phyloP scores from a whole-genome alignment of 176 grass and related monocot species.

The Aegilops tauschii region DNA sequence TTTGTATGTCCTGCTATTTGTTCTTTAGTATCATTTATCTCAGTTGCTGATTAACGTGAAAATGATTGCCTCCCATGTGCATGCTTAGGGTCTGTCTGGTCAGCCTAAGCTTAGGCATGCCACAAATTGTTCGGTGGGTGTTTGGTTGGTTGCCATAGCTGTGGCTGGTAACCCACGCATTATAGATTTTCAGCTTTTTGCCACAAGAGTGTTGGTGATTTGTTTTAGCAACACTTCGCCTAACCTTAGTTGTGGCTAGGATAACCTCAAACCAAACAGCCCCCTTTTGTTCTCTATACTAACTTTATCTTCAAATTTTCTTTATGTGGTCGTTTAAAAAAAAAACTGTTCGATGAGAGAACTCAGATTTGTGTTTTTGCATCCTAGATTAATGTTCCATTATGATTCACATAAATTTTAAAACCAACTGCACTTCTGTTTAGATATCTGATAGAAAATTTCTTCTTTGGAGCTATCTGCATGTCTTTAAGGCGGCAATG shows the following conservation, averaged over 20 bases:
- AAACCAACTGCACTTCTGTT: conserved; percentile 8
- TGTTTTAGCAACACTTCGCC: background rate
- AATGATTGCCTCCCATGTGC: background rate
- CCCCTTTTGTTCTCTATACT: background rate
- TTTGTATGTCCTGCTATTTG: conserved; percentile 35
- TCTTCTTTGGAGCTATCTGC: background rate
- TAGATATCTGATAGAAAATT: background rate
- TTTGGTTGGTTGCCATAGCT: background rate
- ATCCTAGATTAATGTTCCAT: conserved; percentile 4
- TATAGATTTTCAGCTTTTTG: background rate
- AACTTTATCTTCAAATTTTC: background rate
- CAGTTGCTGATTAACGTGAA: conserved; percentile 15
- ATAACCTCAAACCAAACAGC: background rate
- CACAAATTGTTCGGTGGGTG: background rate
- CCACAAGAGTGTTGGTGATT: background rate
- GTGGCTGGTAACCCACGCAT: background rate
- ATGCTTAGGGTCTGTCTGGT: background rate
- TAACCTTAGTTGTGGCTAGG: background rate
- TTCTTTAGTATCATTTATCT: conserved; percentile 15
- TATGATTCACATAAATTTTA: conserved; percentile 6
- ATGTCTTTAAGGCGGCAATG: background rate
- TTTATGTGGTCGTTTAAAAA: background rate
- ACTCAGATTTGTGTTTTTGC: background rate
- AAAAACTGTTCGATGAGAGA: background rate
- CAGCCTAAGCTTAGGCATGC: background rate